phyloP scores from a whole-genome alignment of 768 basidiomycete genomes.

The Pleurotus eryngii region DNA sequence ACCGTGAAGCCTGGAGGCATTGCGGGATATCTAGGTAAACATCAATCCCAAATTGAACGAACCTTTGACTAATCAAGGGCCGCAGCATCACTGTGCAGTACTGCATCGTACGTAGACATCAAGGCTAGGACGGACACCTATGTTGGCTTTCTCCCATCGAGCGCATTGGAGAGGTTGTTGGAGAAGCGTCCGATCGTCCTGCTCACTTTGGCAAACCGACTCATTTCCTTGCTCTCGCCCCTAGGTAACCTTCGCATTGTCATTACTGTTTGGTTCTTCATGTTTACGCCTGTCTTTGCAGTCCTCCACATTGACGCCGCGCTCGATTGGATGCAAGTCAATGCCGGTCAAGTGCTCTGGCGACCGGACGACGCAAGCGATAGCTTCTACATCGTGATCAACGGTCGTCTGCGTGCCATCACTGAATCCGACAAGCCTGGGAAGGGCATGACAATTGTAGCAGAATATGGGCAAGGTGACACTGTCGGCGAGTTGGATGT shows the following conservation, averaged over 20 bases:
- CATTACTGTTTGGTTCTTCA: neutral
- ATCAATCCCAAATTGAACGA: neutral
- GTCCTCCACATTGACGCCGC: constrained; percentile 97
- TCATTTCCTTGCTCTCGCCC: constrained; percentile 92
- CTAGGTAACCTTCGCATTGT: constrained; percentile 54
- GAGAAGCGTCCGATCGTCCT: constrained; percentile 95
- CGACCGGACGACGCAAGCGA: constrained; percentile 87
- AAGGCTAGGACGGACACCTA: constrained; percentile 98
- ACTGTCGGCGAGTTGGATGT: constrained; percentile 97
- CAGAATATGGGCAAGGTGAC: constrained; percentile 96
- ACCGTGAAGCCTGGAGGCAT: constrained; percentile 97
- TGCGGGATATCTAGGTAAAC: constrained; percentile 87
- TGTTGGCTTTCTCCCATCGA: constrained; percentile 89
- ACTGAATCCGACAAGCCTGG: constrained; percentile 59
- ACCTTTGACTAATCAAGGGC: too few relatives aligned
- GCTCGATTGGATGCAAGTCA: constrained; percentile 97
- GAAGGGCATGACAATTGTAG: constrained; percentile 77
- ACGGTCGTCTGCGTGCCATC: constrained; percentile 91
- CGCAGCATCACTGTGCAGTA: constrained; percentile 83
- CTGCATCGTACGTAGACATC: constrained; percentile 95
- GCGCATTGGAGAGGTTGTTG: constrained; percentile 83
- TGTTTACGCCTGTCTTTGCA: constrained; percentile 22
- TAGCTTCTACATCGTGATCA: constrained; percentile 97
- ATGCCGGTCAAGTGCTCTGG: constrained; percentile 94
- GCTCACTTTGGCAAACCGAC: constrained; percentile 91